Conservation (phyloP, 2,329 filamentous ascomycete species). For the Coniella lustricola region DNA sequence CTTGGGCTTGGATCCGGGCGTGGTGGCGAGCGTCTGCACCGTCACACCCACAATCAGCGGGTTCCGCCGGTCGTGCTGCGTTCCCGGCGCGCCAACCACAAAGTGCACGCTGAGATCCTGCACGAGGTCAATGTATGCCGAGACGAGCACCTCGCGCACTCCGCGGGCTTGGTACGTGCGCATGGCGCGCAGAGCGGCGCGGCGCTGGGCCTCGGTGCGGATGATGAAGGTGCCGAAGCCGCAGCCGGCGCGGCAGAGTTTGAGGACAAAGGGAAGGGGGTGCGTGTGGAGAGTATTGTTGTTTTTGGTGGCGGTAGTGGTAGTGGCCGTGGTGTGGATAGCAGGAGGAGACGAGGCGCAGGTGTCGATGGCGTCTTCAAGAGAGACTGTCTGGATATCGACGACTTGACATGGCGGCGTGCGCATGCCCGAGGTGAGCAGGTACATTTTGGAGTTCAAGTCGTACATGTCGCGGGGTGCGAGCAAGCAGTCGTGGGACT, state of each 20-base stretch:
- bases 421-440: slow-evolving; percentile 18
- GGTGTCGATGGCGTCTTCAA: not conserved
- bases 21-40: slow-evolving; percentile 19
- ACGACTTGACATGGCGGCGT: slow-evolving; percentile 17
- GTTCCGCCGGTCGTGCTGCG: slow-evolving; percentile 13
- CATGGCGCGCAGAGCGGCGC: slow-evolving; percentile 12
- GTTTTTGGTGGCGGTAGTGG: too few species aligned
- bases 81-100: slow-evolving; percentile 17
- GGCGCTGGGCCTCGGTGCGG: slow-evolving; percentile 13
- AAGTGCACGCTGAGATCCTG: slow-evolving; percentile 21
- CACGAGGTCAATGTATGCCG: slow-evolving; percentile 18
- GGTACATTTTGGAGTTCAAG: slow-evolving; percentile 20
- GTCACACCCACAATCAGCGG: slow-evolving; percentile 20
- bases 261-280: slow-evolving; percentile 20
- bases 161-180: slow-evolving; percentile 15
- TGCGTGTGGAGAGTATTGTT: slow-evolving; percentile 7
- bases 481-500: slow-evolving; percentile 17
- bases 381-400: slow-evolving; percentile 11
- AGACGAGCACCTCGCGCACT: slow-evolving; percentile 18
- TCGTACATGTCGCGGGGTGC: slow-evolving; percentile 19
- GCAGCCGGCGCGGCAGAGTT: slow-evolving; percentile 20
- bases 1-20: too few species aligned
- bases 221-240: slow-evolving; percentile 21
- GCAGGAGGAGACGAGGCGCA: too few species aligned
- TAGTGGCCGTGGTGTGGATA: too few species aligned